Evolutionary conservation across 78 protist genomes (phyloP), one percentile per base, ranked within the genome.

Genomic region (Dictyostelium purpureum): DNA sequence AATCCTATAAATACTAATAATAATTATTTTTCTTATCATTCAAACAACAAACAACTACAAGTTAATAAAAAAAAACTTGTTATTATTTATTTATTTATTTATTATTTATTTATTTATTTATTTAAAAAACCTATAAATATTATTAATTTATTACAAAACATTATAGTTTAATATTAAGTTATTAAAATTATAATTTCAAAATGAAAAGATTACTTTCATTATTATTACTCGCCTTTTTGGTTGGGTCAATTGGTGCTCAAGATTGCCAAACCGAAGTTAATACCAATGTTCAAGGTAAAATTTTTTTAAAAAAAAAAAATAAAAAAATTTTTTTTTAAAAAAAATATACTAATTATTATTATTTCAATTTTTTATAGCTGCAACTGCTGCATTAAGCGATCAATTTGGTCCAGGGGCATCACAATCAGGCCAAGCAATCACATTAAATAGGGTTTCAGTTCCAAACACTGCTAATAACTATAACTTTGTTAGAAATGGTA

Each of bases 361-460:
- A 71, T 49, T 24, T 49, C 18, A 6, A 70, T 6, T 7, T 54
- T 77, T 19, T 57, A 28, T 61, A 79, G 88, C 16, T 43, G 38
- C 75, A 33, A 66, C 33, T 7, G 0, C 89, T n/a, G 89, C 89
- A 11, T n/a, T n/a, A n/a, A n/a, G n/a, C n/a, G n/a, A n/a, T n/a
- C 45, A 47, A 33, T 35, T 80, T 28, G 90, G 70, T 70, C 26
- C 42, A 70, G 80, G 92, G 19, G 82, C 92, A 52, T 10, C 61
- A 24, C 40, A 54, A 19, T 81, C 82, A 31, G 92, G 92, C 43
- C 19, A 45, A 47, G 80, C 92, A 4, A 14, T 85, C 6, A 43
- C 73, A 4, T 73, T 85, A 33, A 49, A 40, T 73, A 63, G 47
- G 19, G 3, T 9, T 57, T 38, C 45, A 2, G 42, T 59, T n/a